A percentile compares a stretch with the other conserved stretches of the same genome.
phyloP scores from a whole-genome alignment of 164 flowering plant species.

The Vitis labrusca region DNA sequence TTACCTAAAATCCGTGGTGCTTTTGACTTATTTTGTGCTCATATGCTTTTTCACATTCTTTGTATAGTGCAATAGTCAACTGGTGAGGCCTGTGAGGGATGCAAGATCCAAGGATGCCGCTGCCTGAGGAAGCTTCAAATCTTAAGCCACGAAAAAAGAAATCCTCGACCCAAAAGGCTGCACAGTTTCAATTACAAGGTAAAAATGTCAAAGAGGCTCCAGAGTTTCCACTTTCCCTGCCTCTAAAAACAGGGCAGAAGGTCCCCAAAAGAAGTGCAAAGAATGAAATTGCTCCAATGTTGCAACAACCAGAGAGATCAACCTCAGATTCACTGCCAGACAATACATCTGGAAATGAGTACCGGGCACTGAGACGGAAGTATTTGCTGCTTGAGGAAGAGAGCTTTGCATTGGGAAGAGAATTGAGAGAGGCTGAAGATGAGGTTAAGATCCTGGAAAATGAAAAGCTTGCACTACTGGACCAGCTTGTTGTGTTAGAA shows the following conservation, averaged over 20 bases:
- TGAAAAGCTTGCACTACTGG: conserved; percentile 75
- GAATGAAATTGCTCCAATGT: conserved; percentile 36
- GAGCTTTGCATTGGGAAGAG: conserved; percentile 55
- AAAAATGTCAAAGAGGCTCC: conserved; percentile 26
- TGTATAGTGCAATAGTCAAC: not conserved
- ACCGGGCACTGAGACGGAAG: conserved; percentile 66
- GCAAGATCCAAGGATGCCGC: conserved; percentile 43
- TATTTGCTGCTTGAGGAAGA: conserved; percentile 80
- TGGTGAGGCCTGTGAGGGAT: conserved; percentile 16
- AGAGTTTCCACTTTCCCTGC: conserved; percentile 17
- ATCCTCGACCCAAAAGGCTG: conserved; percentile 15
- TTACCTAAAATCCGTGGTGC: too few species aligned
- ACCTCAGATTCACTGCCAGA: conserved; percentile 68
- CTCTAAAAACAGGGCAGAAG: conserved; percentile 35
- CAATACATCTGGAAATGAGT: conserved; percentile 50
- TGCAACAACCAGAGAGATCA: conserved; percentile 51
- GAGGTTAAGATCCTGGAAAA: conserved; percentile 65
- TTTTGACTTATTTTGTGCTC: not conserved
- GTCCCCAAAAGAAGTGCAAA: conserved; percentile 38
- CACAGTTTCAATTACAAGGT: conserved; percentile 32
- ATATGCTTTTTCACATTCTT: not conserved
- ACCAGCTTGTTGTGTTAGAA: conserved; percentile 89
- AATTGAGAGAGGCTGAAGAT: conserved; percentile 53
- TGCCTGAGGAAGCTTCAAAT: conserved; percentile 26
- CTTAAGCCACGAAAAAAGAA: conserved; percentile 52